Evolutionary conservation across 1,284 basidiomycete genomes (phyloP), one percentile per base, ranked within the genome.

Genomic region (Ceratobasidium sp.): DNA sequence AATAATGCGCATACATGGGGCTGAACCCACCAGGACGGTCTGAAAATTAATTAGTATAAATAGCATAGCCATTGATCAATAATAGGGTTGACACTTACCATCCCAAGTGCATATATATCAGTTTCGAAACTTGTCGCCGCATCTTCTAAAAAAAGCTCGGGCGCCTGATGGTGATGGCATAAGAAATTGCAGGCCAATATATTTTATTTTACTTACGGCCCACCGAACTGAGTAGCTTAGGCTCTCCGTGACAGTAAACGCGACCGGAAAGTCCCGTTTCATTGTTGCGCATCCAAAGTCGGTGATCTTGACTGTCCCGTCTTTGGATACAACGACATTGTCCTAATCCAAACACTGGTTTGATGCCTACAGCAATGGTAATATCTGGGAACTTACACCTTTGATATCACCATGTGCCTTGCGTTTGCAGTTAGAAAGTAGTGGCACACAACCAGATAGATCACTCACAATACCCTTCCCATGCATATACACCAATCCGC

Each of bases 401-500:
- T 67, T 67, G 25, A 67, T 50, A 43, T 67, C 62, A n/a, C 62
- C 62, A 20, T 67, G 62, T 1, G 62, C 62, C 62, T 67, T 13
- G 29, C 20, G 17, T 15, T 17, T 40, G 38, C 38, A 8, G 47
- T 27, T 5, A 50, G 22, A 22, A 7, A 2, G 22, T 5, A 27
- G n/a, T 7, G 22, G 13, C 25, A 7, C 22, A 27, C 10, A 3
- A 50, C 1, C 6, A 6, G 10, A 6, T 29, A n/a, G 38, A 29
- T 20, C 20, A 47, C 49, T 54, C 25, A 67, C 62, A 7, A 67
- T 32, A 25, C 62, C 62, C 20, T 50, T 13, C 12, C 52, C 22
- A 32, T 67, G 62, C 50, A 67, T 67, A 54, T 67, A 67, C 0
- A 38, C 25, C 45, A 67, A 34, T 1, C 62, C 62, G 4, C 42